Percentiles rank a stretch among this genome's conserved stretches.
phyloP scores from a whole-genome alignment of 345 rosid genomes.

The Lepidium sativum region DNA sequence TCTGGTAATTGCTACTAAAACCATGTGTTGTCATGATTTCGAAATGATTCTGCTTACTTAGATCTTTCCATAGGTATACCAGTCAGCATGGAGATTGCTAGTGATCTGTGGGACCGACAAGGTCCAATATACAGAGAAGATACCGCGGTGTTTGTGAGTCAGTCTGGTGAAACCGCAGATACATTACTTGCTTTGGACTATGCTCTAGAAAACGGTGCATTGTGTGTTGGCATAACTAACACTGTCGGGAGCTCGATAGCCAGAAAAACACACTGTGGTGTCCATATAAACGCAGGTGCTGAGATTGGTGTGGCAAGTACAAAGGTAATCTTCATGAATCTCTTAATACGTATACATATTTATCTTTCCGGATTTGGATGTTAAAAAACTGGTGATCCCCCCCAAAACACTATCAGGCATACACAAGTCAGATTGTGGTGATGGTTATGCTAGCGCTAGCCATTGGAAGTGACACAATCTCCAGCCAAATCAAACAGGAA shows the following conservation, averaged over 20 bases:
- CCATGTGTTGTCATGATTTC: background rate
- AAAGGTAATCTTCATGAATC: constrained; percentile 42
- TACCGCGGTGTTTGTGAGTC: constrained; percentile 94
- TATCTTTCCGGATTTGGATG: background rate
- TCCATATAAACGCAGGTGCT: constrained; percentile 91
- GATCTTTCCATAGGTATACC: constrained; percentile 53
- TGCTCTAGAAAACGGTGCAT: constrained; percentile 79
- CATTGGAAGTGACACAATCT: constrained; percentile 77
- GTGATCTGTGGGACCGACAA: constrained; percentile 87
- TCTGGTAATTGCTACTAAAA: constrained; percentile 49
- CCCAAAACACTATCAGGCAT: constrained; percentile 46
- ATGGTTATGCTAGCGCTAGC: constrained; percentile 97
- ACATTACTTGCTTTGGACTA: constrained; percentile 74
- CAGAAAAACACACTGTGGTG: constrained; percentile 81
- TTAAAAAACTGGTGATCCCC: background rate
- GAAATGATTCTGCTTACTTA: background rate
- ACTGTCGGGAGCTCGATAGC: constrained; percentile 97
- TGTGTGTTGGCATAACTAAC: constrained; percentile 94
- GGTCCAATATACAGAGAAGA: constrained; percentile 98
- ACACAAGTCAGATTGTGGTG: constrained; percentile 95
- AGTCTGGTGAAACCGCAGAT: constrained; percentile 99
- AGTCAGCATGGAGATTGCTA: constrained; percentile 97
- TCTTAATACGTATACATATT: background rate
- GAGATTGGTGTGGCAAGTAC: constrained; percentile 99
- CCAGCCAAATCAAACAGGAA: constrained; percentile 70